These are phyloP conservation scores for Melanogaster broomeanus DNA, from an alignment of 768 basidiomycete species.

Conservation along the genomic window DNA sequence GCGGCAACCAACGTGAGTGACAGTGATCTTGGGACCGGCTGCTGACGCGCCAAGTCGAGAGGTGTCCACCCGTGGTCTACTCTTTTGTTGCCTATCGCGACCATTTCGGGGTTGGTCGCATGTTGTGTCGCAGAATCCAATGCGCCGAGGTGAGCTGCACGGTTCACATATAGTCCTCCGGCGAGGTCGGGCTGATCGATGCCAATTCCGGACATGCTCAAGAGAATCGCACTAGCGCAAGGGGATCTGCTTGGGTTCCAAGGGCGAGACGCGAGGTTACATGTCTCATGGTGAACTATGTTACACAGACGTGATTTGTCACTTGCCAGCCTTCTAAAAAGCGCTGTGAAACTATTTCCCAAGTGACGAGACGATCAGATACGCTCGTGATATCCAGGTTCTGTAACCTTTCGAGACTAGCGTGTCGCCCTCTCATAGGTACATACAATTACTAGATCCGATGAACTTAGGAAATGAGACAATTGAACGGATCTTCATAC, in stretches of 20 bases:
- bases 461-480: too few relatives aligned
- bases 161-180: not conserved
- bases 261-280: not conserved
- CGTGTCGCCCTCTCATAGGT: not conserved
- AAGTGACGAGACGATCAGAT: not conserved
- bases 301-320: not conserved
- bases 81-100: not conserved
- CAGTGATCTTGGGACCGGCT: not conserved
- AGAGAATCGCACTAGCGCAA: not conserved
- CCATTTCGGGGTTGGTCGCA: not conserved
- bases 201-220: not conserved
- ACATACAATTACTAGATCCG: not conserved
- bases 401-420: not conserved
- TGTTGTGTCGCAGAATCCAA: not conserved
- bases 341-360: not conserved
- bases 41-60: too few relatives aligned
- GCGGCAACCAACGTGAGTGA: slow-evolving; percentile 7
- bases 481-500: not conserved
- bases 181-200: not conserved
- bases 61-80: too few relatives aligned
- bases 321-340: not conserved
- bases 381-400: not conserved
- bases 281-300: not conserved
- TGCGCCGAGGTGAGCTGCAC: not conserved
- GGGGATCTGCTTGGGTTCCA: not conserved